These are phyloP conservation scores for Aspergillus ochraceus DNA, from an alignment of 2,329 filamentous ascomycete species.

Conservation along the genomic window DNA sequence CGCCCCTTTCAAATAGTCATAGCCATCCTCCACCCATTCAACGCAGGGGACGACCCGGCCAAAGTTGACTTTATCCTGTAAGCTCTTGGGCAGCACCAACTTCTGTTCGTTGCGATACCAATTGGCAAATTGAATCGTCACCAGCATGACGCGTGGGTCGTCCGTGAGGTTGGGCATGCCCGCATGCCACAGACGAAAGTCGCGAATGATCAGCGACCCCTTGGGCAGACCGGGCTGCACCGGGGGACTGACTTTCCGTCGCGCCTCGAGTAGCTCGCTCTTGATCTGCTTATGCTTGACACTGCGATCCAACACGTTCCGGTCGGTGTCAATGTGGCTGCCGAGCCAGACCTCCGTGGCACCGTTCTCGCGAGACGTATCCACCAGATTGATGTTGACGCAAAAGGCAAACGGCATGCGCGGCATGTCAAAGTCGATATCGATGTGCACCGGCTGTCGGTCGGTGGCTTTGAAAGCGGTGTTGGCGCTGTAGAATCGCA, in stretches of 20 bases:
- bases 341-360: slow-evolving; percentile 55
- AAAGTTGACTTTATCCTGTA: slow-evolving; percentile 35
- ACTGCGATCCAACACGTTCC: slow-evolving; percentile 19
- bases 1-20: slow-evolving; percentile 39
- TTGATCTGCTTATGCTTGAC: slow-evolving; percentile 30
- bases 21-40: slow-evolving; percentile 38
- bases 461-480: slow-evolving; percentile 39
- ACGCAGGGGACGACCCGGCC: slow-evolving; percentile 34
- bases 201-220: slow-evolving; percentile 48
- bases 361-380: slow-evolving; percentile 48
- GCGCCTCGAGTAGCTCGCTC: slow-evolving; percentile 30
- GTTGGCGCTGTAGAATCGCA: slow-evolving; percentile 42
- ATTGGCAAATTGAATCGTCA: slow-evolving; percentile 38
- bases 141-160: slow-evolving; percentile 49
- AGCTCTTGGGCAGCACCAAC: slow-evolving; percentile 31
- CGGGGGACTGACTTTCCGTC: slow-evolving; percentile 34
- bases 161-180: slow-evolving; percentile 49
- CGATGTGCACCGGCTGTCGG: slow-evolving; percentile 45
- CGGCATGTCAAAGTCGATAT: slow-evolving; percentile 50
- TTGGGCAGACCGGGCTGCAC: slow-evolving; percentile 44
- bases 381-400: slow-evolving; percentile 50
- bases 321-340: slow-evolving; percentile 44
- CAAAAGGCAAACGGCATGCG: slow-evolving; percentile 51
- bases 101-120: slow-evolving; percentile 37
- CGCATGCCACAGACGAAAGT: slow-evolving; percentile 53